Evolutionary conservation across 768 basidiomycete genomes (phyloP), one percentile per base, ranked within the genome.

Genomic region (Solioccasus polychromus): DNA sequence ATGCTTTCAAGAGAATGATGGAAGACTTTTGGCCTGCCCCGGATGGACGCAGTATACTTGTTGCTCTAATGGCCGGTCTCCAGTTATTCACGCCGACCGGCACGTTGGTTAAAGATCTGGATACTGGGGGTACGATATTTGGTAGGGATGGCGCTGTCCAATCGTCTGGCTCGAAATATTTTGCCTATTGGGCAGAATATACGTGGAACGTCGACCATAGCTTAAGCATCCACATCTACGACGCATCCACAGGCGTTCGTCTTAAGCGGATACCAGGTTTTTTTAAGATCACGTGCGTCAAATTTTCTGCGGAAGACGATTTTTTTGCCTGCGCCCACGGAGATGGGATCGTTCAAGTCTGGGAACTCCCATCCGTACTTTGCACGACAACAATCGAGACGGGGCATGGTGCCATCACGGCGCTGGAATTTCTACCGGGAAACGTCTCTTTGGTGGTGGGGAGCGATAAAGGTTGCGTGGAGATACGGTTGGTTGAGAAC

Each of bases 161-260:
- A 31, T 57, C 55, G 2, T 45, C 50, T 9, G 47, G 57, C 39
- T 57, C 51, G 11, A 35, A 40, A 34, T 57, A 48, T 26, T 57
- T 53, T 41, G 55, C 47, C 9, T 57, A 47, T 39, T 57, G 55
- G 55, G 47, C 51, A 24, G 40, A 47, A 17, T 56, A 57, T 35
- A 11, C 30, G 5, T 57, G 55, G 55, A 57, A 49, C 29, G 9
- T 53, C 14, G 42, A 52, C 42, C 1, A 18, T 6, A 48, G 54
- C 47, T 39, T 35, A 20, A 57, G 55, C 39, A 53, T 57, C 32
- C 41, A 55, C 42, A 45, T 57, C 39, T 57, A 56, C 20, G 18
- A 52, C 19, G 34, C 54, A 0, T 36, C 43, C 37, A 51, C 49
- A 7, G 55, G 54, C 14, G 23, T n/a, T 8, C 56, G 52, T 24